A percentile compares a stretch with the other conserved stretches of the same genome.
phyloP scores from a whole-genome alignment of 495 filamentous ascomycete species.

The Mytilinidion resinicola region DNA sequence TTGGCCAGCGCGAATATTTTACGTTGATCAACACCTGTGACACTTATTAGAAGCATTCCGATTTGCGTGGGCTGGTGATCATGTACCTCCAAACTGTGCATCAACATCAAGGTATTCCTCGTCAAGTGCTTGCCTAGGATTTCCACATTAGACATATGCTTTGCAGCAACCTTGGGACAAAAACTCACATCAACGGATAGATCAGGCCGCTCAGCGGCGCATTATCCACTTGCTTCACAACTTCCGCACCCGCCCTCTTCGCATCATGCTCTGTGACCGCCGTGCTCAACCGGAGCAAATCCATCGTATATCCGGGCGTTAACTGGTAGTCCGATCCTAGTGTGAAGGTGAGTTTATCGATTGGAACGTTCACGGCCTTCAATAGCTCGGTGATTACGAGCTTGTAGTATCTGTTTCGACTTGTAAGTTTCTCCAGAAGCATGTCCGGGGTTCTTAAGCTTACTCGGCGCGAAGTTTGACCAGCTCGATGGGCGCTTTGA shows the following conservation, averaged over 20 bases:
- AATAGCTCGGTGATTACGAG: constrained; percentile 35
- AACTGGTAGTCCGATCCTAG: constrained; percentile 81
- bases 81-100: constrained; percentile 56
- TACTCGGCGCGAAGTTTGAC: constrained; percentile 46
- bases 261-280: constrained; percentile 53
- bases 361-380: constrained; percentile 43
- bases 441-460: constrained; percentile 41
- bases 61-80: neutral
- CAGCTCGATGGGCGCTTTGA: constrained; percentile 83
- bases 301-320: constrained; percentile 60
- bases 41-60: neutral
- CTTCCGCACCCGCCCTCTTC: constrained; percentile 81
- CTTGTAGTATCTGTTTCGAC: constrained; percentile 51
- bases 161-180: neutral
- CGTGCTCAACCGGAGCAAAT: constrained; percentile 49
- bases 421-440: constrained; percentile 47
- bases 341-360: constrained; percentile 75
- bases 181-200: constrained; percentile 63
- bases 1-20: constrained; percentile 83
- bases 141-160: neutral
- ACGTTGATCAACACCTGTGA: constrained; percentile 68
- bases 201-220: constrained; percentile 71
- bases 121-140: constrained; percentile 65
- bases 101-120: constrained; percentile 86
- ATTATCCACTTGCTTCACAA: constrained; percentile 83